These are phyloP conservation scores for Boletus reticuloceps DNA, from an alignment of 768 basidiomycete species.

Conservation along the genomic window DNA sequence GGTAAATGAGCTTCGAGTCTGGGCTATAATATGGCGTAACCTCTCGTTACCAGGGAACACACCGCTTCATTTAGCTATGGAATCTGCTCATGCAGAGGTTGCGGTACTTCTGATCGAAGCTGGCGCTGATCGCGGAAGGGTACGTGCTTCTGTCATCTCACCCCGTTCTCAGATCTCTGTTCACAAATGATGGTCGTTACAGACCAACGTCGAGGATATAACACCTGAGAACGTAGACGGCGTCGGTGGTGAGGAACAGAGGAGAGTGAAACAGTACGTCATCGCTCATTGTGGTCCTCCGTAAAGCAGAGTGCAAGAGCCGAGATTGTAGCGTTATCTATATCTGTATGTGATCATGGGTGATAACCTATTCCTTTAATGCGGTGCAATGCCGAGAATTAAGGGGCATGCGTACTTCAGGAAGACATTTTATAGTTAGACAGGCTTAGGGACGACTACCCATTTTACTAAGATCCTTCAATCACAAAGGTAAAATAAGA, in stretches of 20 bases:
- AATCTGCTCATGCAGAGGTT: constrained; percentile 89
- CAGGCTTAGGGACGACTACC: background rate
- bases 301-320: constrained; percentile 3
- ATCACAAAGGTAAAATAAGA: constrained; percentile 10
- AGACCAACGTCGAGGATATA: constrained; percentile 84
- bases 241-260: constrained; percentile 87
- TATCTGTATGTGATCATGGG: background rate
- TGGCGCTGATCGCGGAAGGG: constrained; percentile 88
- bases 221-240: constrained; percentile 89
- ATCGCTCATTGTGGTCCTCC: constrained; percentile 61
- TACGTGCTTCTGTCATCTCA: constrained; percentile 38
- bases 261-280: constrained; percentile 72
- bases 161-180: background rate
- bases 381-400: background rate
- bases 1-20: constrained; percentile 40
- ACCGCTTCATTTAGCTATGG: constrained; percentile 95
- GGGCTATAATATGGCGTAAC: background rate
- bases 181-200: background rate
- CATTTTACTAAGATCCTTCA: constrained; percentile 1
- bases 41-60: constrained; percentile 70
- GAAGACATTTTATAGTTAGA: background rate
- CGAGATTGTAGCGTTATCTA: background rate
- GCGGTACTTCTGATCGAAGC: constrained; percentile 92
- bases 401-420: no score
- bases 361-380: background rate